Conservation (phyloP, 1,284 basidiomycete genomes). For the Flammula alnicola region DNA sequence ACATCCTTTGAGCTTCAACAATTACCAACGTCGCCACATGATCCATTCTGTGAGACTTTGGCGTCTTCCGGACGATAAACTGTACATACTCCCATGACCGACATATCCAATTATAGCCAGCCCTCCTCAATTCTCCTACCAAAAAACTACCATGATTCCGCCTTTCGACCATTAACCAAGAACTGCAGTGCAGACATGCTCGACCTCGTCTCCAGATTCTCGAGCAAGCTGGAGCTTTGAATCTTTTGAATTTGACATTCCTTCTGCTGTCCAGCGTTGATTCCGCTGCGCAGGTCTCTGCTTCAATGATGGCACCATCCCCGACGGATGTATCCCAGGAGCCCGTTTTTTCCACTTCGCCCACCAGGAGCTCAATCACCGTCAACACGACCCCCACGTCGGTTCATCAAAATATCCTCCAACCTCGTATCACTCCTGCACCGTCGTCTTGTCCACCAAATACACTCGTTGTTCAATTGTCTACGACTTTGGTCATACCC, state of each 20-base stretch:
- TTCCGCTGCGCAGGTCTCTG: constrained; percentile 1
- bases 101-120: constrained; percentile 18
- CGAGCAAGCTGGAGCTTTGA: constrained; percentile 18
- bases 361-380: constrained; percentile 1
- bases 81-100: constrained; percentile 8
- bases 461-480: constrained; percentile 52
- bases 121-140: constrained; percentile 4
- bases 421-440: constrained; percentile 35
- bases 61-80: too few relatives aligned
- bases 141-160: constrained; percentile 5
- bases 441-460: constrained; percentile 38
- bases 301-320: constrained; percentile 11
- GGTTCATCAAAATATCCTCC: constrained; percentile 24
- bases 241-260: constrained; percentile 6
- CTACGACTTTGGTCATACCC: constrained; percentile 53
- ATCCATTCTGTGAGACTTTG: constrained; percentile 1
- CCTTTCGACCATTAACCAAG: constrained; percentile 18
- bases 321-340: not conserved
- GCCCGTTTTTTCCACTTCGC: constrained; percentile 1
- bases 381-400: constrained; percentile 20
- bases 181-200: constrained; percentile 25
- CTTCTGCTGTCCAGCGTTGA: constrained; percentile 5
- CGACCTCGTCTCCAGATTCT: constrained; percentile 4
- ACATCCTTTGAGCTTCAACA: not conserved
- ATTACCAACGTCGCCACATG: not conserved